These are phyloP conservation scores for Hypoxylon lienhwacheense DNA, from an alignment of 495 filamentous ascomycete species.

Conservation along the genomic window DNA sequence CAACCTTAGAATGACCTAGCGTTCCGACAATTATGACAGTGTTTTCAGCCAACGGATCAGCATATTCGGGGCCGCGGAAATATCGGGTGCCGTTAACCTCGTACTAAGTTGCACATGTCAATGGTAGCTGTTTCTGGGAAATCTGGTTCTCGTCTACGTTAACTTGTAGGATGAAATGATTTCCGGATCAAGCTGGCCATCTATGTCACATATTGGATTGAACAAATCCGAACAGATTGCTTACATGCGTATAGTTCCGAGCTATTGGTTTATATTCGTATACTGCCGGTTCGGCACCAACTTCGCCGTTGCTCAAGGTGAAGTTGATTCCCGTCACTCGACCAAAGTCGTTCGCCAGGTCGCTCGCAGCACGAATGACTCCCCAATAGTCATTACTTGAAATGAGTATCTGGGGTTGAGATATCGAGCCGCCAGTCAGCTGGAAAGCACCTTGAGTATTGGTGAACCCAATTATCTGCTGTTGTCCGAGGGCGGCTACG, in stretches of 20 bases:
- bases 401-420: slow-evolving; percentile 54
- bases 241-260: slow-evolving; percentile 52
- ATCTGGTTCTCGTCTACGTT: no score
- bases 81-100: slow-evolving; percentile 44
- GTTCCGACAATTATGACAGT: slow-evolving; percentile 71
- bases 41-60: slow-evolving; percentile 47
- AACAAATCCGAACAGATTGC: slow-evolving; percentile 8
- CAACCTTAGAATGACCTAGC: slow-evolving; percentile 62
- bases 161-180: no score
- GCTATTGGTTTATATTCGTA: slow-evolving; percentile 51
- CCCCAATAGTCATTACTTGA: slow-evolving; percentile 64
- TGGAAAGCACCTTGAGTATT: slow-evolving; percentile 43
- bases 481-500: slow-evolving; percentile 56
- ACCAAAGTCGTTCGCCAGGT: slow-evolving; percentile 71
- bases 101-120: slow-evolving; percentile 39
- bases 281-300: slow-evolving; percentile 36
- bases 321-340: slow-evolving; percentile 66
- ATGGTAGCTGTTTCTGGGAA: no score
- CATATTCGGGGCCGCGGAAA: slow-evolving; percentile 50
- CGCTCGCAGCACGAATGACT: slow-evolving; percentile 66
- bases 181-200: no score
- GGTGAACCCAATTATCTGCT: slow-evolving; percentile 57
- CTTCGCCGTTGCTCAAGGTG: slow-evolving; percentile 54
- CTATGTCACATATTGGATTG: background rate
- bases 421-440: slow-evolving; percentile 49